Conservation (phyloP, 306 rosid species). For the Quercus parvula region DNA sequence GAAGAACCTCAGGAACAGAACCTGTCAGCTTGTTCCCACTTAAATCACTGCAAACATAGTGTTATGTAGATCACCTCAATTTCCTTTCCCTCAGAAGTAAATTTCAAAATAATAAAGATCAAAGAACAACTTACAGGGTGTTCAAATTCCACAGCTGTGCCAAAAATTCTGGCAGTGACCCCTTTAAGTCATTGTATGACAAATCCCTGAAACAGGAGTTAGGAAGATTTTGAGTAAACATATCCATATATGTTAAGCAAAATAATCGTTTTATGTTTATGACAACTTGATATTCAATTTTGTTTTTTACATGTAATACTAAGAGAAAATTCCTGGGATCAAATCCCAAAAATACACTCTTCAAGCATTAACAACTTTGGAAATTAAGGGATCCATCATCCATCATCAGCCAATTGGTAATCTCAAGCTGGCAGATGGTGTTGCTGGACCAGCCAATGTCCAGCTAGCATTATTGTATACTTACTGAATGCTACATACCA, state of each 20-base stretch:
- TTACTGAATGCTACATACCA: neutral
- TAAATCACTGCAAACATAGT: constrained; percentile 6
- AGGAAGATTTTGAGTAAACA: too few relatives aligned
- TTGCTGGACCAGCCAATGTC: neutral
- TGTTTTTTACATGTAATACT: neutral
- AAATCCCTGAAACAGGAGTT: constrained; percentile 26
- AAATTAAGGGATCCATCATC: neutral
- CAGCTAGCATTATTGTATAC: neutral
- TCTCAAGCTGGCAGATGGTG: neutral
- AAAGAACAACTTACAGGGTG: constrained; percentile 27
- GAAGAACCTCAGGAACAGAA: constrained; percentile 17
- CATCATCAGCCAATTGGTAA: neutral
- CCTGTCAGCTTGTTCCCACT: constrained; percentile 22
- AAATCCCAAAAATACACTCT: neutral
- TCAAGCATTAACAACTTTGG: neutral
- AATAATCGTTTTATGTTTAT: accelerated
- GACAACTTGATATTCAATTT: neutral
- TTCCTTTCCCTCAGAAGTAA: neutral
- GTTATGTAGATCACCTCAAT: neutral
- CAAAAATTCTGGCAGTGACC: constrained; percentile 31
- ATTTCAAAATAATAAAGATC: neutral
- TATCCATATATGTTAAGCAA: too few relatives aligned
- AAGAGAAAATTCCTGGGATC: neutral
- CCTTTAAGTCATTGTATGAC: constrained; percentile 42
- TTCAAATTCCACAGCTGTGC: constrained; percentile 16